phyloP scores from a whole-genome alignment of 2,329 filamentous ascomycete species.

The Conoideocrella luteorostrata region DNA sequence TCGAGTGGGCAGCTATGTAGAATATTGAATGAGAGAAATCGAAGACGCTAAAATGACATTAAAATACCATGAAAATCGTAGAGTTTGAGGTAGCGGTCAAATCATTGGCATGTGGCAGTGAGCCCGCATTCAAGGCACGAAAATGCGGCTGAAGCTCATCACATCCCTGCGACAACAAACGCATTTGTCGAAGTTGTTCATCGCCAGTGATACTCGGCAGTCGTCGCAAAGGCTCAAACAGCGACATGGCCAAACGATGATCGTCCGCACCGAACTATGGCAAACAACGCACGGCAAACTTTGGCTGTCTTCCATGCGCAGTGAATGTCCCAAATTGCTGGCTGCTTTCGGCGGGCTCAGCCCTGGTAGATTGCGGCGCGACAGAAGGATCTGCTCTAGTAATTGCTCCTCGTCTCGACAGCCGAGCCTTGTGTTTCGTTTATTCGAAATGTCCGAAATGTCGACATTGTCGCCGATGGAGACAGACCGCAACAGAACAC shows the following conservation, averaged over 20 bases:
- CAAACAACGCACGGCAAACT: constrained; percentile 90
- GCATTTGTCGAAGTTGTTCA: constrained; percentile 96
- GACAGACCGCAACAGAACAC: constrained; percentile 41
- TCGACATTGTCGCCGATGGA: constrained; percentile 11
- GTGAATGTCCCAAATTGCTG: not conserved
- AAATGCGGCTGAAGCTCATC: constrained; percentile 82
- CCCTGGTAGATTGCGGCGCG: constrained; percentile 34
- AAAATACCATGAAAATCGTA: too few species aligned
- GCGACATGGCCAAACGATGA: constrained; percentile 94
- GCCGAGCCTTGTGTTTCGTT: constrained; percentile 35
- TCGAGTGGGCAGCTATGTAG: constrained; percentile 95
- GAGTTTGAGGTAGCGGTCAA: too few species aligned
- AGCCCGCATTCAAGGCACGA: constrained; percentile 72
- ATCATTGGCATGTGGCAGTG: too few species aligned
- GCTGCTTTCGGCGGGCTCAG: not conserved
- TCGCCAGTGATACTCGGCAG: constrained; percentile 84
- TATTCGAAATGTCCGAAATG: not conserved
- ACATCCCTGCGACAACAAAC: constrained; percentile 90
- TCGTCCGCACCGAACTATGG: constrained; percentile 75
- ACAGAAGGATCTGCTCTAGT: constrained; percentile 54
- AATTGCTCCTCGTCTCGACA: constrained; percentile 54
- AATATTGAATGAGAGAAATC: too few species aligned
- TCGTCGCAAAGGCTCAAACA: constrained; percentile 94
- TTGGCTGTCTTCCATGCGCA: constrained; percentile 59
- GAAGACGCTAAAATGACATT: too few species aligned